Conservation (phyloP, 2,329 filamentous ascomycete genomes). For the Penicillium italicum region DNA sequence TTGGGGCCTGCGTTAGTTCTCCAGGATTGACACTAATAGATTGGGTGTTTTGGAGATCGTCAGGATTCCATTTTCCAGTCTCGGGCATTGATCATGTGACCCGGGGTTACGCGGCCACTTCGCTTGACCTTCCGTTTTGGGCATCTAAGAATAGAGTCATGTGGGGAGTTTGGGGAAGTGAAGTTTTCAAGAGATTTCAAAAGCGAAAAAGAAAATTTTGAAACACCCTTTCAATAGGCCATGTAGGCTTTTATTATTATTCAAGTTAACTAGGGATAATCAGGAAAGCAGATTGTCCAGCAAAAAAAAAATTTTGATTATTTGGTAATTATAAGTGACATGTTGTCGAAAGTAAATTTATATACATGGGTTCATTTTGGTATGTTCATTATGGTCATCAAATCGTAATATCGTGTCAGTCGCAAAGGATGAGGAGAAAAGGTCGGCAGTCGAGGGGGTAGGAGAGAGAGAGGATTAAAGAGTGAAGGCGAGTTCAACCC, state of each 20-base stretch:
- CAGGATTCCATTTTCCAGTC: neutral
- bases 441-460: neutral
- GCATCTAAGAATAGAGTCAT: conserved; percentile 7
- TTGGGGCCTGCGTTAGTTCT: conserved; percentile 10
- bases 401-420: conserved; percentile 16
- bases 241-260: neutral
- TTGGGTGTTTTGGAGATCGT: neutral
- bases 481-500: neutral
- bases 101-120: conserved; percentile 5
- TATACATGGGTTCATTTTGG: conserved; percentile 14
- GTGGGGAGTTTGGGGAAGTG: conserved; percentile 1
- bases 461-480: neutral
- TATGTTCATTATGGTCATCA: conserved; percentile 16
- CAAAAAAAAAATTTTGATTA: conserved; percentile 1
- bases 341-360: neutral
- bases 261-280: neutral
- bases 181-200: neutral
- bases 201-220: neutral
- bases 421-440: neutral
- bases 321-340: conserved; percentile 4
- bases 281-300: neutral
- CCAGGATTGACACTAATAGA: neutral
- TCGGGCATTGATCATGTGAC: conserved; percentile 2
- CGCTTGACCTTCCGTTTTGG: conserved; percentile 5
- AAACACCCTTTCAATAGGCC: neutral